These are phyloP conservation scores for Leptographium wingfieldii DNA, from an alignment of 2,329 filamentous ascomycete species.

Conservation along the genomic window DNA sequence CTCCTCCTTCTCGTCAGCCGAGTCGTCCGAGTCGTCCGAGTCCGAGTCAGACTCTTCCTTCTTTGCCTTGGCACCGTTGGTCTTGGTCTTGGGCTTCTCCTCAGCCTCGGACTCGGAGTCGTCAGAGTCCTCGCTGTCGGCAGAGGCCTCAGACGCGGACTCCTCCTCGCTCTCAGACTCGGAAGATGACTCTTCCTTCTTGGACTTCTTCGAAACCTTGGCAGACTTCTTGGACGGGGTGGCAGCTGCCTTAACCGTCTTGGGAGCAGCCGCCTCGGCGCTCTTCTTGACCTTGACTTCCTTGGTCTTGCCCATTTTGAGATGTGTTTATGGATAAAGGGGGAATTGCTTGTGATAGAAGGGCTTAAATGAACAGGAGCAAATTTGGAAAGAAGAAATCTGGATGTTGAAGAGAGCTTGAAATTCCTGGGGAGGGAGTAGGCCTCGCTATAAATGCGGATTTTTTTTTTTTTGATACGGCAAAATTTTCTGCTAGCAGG, in stretches of 20 bases:
- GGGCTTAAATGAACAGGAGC: not conserved
- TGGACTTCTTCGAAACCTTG: constrained; percentile 26
- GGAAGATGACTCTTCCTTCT: constrained; percentile 13
- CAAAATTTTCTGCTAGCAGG: constrained; percentile 12
- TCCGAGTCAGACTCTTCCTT: constrained; percentile 13
- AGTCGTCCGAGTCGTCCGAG: constrained; percentile 20
- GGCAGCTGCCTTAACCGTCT: constrained; percentile 55
- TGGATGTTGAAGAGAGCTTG: not conserved
- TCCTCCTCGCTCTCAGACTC: constrained; percentile 24
- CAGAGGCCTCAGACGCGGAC: constrained; percentile 12
- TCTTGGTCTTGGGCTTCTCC: constrained; percentile 12
- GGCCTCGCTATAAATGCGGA: not conserved
- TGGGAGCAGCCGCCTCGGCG: constrained; percentile 40
- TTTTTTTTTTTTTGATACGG: constrained; percentile 9
- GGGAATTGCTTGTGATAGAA: not conserved
- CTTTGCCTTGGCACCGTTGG: constrained; percentile 5
- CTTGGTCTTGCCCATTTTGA: constrained; percentile 55
- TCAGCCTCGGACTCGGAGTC: constrained; percentile 10
- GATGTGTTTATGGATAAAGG: constrained; percentile 1
- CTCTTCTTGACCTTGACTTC: constrained; percentile 44
- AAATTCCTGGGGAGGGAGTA: not conserved
- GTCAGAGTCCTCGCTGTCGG: constrained; percentile 12
- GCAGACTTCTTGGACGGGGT: constrained; percentile 50
- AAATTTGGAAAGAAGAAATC: not conserved
- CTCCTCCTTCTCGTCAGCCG: constrained; percentile 16